phyloP scores from a whole-genome alignment of 2,329 filamentous ascomycete genomes.

The Verticillium klebahnii region DNA sequence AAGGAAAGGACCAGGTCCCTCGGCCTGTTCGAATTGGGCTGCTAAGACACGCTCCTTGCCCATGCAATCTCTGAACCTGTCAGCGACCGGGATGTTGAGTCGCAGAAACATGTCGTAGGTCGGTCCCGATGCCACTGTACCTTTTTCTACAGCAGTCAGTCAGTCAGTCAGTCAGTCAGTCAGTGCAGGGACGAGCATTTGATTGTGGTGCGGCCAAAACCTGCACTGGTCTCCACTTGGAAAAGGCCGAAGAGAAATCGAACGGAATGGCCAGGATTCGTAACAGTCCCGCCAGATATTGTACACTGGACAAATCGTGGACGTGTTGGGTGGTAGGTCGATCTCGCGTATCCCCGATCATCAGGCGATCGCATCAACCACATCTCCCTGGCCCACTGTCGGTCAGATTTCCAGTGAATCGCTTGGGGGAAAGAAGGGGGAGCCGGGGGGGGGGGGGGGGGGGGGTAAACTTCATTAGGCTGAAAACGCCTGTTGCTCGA shows the following conservation, averaged over 20 bases:
- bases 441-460: too few species aligned
- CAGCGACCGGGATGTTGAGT: neutral
- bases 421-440: neutral
- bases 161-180: too few species aligned
- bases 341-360: conserved; percentile 14
- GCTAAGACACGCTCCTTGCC: neutral
- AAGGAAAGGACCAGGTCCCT: neutral
- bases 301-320: neutral
- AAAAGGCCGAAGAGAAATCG: neutral
- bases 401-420: conserved; percentile 6
- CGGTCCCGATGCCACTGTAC: neutral
- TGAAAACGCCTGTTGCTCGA: conserved; percentile 1
- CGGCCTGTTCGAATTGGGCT: neutral
- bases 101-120: neutral
- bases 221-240: too few species aligned
- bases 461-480: neutral
- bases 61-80: neutral
- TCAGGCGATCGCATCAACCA: conserved; percentile 11
- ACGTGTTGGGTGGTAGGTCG: conserved; percentile 8
- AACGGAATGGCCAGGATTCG: neutral
- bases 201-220: neutral
- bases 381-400: conserved; percentile 6
- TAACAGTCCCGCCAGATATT: neutral
- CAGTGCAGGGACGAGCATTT: neutral
- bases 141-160: neutral